Evolutionary conservation across 2,329 filamentous ascomycete species (phyloP), one percentile per base, ranked within the genome.

Genomic region (Penicillium paneum): DNA sequence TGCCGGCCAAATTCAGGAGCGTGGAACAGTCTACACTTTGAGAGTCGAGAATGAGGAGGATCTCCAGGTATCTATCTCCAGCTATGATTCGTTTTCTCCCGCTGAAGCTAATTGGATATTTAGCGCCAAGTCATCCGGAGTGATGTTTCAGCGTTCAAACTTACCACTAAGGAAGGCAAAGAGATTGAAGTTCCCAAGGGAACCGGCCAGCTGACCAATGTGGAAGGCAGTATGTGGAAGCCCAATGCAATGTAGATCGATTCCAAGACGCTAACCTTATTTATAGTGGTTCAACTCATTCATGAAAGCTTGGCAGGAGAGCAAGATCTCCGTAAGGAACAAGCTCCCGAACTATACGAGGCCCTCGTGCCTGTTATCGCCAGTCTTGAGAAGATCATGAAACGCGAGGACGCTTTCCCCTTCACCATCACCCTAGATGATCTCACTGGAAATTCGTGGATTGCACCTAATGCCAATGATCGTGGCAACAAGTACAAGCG

Each of bases 381-480:
- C 41, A 88, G 86, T 63, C 82, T 91, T 13, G 82, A 84, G 55
- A 83, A 87, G 52, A 96, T 97, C 85, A 76, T 96, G 10, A 82
- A 83, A 2, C 89, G 91, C 46, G 81, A 87, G 28, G 81, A 87
- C 26, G 81, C 81, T 7, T 92, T 96, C 70, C 94, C 94, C 24
- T 97, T 99, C 81, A 88, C 90, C 47, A 76, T 99, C 45, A 88
- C 85, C 38, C 79, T 97, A 44, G 91, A 99, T 70, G 94, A 99
- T 71, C 89, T 90, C 3, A 89, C 92, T 0, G 94, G 94, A 51
- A 99, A 99, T 80, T 96, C 91, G 2, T 97, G 92, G 82, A 96
- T 99, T 66, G 88, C 95, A 44, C 94, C 94, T 13, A 88, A 91
- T 61, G 83, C 90, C 58, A 66, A 75, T 28, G 83, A 86, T 58